Evolutionary conservation across 441 rosid genomes (phyloP), one percentile per base, ranked within the genome.

Genomic region (Isatis lusitanica): DNA sequence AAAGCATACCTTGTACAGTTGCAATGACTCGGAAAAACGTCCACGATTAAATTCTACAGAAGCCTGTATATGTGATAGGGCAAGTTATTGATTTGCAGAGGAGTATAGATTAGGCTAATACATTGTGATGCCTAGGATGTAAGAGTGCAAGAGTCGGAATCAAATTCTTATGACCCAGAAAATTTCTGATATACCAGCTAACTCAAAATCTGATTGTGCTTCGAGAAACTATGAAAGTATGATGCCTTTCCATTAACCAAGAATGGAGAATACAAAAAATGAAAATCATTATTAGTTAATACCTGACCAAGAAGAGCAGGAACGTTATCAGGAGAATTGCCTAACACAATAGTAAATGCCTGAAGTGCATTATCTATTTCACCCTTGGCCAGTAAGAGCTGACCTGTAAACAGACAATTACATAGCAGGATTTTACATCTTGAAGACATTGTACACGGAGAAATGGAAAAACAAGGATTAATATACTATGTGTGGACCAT

Each of bases 231-330:
- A 65, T 11, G 40, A 26, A 63, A 39, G 5, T 13, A 21, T 26
- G 28, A 60, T 43, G 21, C 28, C 8, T 61, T 16, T 36, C 35
- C 24, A 61, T 10, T 15, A 42, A 44, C 65, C 33, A 69, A 17
- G 38, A 63, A 63, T 13, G 53, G 42, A 16, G 64, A 24, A 24
- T 24, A 24, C 66, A 39, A 5, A 17, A 31, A 51, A 11, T 16
- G 39, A 43, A 68, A 61, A 50, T 12, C 11, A 42, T 13, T 2
- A 51, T 71, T 63, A 36, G 56, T 9, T 48, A 26, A 42, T 78
- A 95, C 99, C 97, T 93, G 99, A 74, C 99, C 99, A 67, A 95
- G 84, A 83, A 91, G 95, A 81, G 98, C 98, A 71, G 99, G 89
- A 46, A 95, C 95, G 70, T 88, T 93, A 74, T 93, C 92, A 24